A percentile compares a stretch with the other conserved stretches of the same genome.
These are phyloP conservation scores for Blastomyces silverae DNA, from an alignment of 2,329 filamentous ascomycete species.

Conservation along the genomic window DNA sequence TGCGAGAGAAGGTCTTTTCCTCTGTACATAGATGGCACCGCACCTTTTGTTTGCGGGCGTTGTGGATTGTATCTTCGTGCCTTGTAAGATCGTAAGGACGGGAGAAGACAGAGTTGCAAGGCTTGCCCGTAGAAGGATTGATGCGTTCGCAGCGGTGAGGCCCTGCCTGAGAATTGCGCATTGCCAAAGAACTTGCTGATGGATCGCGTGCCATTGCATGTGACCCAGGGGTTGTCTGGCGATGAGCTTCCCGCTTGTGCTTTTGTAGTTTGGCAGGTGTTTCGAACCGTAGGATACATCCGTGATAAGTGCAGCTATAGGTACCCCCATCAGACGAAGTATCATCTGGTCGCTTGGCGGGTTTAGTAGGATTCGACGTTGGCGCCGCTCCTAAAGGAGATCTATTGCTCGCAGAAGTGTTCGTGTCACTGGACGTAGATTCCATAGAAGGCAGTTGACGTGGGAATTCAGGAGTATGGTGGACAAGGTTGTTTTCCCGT, in stretches of 20 bases:
- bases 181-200: slow-evolving; percentile 46
- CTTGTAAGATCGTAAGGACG: slow-evolving; percentile 92
- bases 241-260: slow-evolving; percentile 90
- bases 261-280: slow-evolving; percentile 81
- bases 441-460: slow-evolving; percentile 56
- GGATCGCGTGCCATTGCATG: slow-evolving; percentile 36
- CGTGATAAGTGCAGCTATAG: slow-evolving; percentile 94
- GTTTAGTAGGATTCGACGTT: slow-evolving; percentile 33
- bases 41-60: slow-evolving; percentile 87
- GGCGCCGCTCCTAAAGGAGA: slow-evolving; percentile 27
- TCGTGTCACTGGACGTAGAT: slow-evolving; percentile 51
- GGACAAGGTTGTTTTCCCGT: slow-evolving; percentile 32
- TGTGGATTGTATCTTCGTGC: slow-evolving; percentile 97
- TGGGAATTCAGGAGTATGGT: slow-evolving; percentile 52
- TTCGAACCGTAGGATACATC: slow-evolving; percentile 81
- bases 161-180: slow-evolving; percentile 80
- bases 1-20: slow-evolving; percentile 93
- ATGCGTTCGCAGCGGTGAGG: slow-evolving; percentile 89
- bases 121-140: slow-evolving; percentile 91
- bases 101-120: slow-evolving; percentile 90
- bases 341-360: slow-evolving; percentile 51
- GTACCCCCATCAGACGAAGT: slow-evolving; percentile 73
- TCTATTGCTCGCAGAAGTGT: slow-evolving; percentile 22
- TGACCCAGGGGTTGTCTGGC: slow-evolving; percentile 58
- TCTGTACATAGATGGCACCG: slow-evolving; percentile 88